phyloP scores from a whole-genome alignment of 306 rosid genomes.

The Datisca glomerata region DNA sequence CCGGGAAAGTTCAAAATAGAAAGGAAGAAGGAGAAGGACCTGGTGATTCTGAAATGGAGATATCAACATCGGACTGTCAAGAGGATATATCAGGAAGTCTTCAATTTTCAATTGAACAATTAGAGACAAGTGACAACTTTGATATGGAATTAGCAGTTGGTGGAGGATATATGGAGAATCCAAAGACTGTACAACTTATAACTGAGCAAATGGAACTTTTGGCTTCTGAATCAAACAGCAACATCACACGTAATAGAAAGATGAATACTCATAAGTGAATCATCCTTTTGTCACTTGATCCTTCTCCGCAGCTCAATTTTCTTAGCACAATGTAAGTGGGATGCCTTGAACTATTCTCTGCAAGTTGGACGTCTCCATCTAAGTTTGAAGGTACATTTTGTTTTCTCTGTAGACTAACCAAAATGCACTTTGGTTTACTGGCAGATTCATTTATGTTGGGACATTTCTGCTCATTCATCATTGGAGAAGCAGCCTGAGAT shows the following conservation, averaged over 20 bases:
- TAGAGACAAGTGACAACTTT: constrained; percentile 29
- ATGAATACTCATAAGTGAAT: not conserved
- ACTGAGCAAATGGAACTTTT: constrained; percentile 30
- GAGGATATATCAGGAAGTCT: constrained; percentile 23
- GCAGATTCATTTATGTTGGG: no score
- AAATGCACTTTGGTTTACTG: no score
- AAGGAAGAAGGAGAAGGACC: constrained; percentile 22
- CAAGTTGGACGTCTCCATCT: not conserved
- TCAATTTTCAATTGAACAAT: constrained; percentile 33
- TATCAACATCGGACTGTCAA: constrained; percentile 9
- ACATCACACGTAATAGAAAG: not conserved
- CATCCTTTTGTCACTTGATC: no score
- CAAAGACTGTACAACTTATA: constrained; percentile 23
- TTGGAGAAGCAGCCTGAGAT: no score
- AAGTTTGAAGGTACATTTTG: not conserved
- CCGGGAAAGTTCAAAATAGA: constrained; percentile 26
- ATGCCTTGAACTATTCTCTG: no score
- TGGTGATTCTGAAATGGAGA: constrained; percentile 31
- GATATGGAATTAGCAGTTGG: constrained; percentile 15
- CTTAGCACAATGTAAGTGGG: no score
- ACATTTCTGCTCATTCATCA: no score
- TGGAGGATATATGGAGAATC: constrained; percentile 19
- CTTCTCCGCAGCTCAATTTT: no score
- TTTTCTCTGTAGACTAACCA: no score
- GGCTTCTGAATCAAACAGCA: constrained; percentile 27